These are phyloP conservation scores for Arbutus unedo DNA, from an alignment of 148 eudicot species.

Conservation along the genomic window DNA sequence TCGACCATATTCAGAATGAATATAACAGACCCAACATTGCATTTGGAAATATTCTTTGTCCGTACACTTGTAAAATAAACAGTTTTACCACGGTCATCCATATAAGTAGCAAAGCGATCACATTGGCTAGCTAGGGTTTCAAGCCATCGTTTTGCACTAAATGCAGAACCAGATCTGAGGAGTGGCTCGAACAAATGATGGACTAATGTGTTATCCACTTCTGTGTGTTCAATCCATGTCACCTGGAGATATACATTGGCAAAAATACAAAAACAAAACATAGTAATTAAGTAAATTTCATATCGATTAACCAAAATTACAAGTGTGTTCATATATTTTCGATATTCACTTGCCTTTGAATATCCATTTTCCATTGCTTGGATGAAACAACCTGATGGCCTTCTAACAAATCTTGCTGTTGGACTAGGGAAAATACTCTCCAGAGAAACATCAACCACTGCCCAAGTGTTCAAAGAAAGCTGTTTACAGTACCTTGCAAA, in stretches of 20 bases:
- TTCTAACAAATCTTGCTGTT: constrained; percentile 29
- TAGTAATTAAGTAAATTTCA: too few relatives aligned
- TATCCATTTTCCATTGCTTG: constrained; percentile 43
- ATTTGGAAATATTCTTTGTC: neutral
- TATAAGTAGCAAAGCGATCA: constrained; percentile 16
- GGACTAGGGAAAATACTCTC: constrained; percentile 46
- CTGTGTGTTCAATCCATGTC: constrained; percentile 55
- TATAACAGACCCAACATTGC: neutral
- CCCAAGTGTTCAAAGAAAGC: constrained; percentile 34
- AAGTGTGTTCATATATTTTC: neutral
- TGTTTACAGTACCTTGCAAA: constrained; percentile 52
- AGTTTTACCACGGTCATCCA: constrained; percentile 20
- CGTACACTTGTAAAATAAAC: neutral
- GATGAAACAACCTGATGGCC: constrained; percentile 66
- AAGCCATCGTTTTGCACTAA: constrained; percentile 50
- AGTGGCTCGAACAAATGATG: constrained; percentile 30
- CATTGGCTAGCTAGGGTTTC: constrained; percentile 38
- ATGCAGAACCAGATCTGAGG: constrained; percentile 29
- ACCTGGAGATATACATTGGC: constrained; percentile 25
- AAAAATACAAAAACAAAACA: neutral
- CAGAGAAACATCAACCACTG: constrained; percentile 52
- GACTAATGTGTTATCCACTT: constrained; percentile 18
- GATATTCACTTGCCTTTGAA: constrained; percentile 17
- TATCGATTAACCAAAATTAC: neutral
- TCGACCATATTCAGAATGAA: too few relatives aligned